phyloP scores from a whole-genome alignment of 2,329 filamentous ascomycete species.

The Allantophomopsis cytisporea region DNA sequence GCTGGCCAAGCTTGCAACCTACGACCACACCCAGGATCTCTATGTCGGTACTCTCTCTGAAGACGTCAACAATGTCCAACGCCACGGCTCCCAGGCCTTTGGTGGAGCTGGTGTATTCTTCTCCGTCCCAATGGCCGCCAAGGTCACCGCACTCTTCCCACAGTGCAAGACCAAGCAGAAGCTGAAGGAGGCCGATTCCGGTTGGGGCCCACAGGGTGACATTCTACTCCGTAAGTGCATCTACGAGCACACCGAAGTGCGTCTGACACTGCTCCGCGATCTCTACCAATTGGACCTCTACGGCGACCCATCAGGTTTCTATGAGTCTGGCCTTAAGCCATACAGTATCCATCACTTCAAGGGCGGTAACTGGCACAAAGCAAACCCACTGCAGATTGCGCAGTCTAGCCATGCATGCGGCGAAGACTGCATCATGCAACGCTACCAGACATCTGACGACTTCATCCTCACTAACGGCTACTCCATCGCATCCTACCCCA shows the following conservation, averaged over 20 bases:
- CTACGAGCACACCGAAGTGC: slow-evolving; percentile 4
- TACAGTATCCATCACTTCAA: slow-evolving; percentile 14
- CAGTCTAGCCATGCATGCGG: slow-evolving; percentile 10
- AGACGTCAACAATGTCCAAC: slow-evolving; percentile 8
- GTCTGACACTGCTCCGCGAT: slow-evolving; percentile 8
- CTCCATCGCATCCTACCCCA: slow-evolving; percentile 11
- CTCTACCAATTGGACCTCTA: slow-evolving; percentile 15
- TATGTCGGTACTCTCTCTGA: slow-evolving; percentile 11
- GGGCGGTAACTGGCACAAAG: slow-evolving; percentile 6
- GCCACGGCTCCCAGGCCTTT: slow-evolving; percentile 11
- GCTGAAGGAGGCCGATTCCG: too few species aligned
- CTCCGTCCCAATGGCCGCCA: slow-evolving; percentile 10
- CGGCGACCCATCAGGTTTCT: slow-evolving; percentile 11
- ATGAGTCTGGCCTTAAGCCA: slow-evolving; percentile 10
- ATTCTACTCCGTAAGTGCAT: slow-evolving; percentile 11
- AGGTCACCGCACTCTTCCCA: slow-evolving; percentile 6
- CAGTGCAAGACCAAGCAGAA: slow-evolving; percentile 6
- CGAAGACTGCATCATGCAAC: slow-evolving; percentile 22
- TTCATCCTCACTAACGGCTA: slow-evolving; percentile 29
- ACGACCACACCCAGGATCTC: slow-evolving; percentile 4
- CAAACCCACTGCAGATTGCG: slow-evolving; percentile 6
- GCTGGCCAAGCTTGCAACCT: slow-evolving; percentile 6
- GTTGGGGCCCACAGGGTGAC: slow-evolving; percentile 8
- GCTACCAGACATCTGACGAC: slow-evolving; percentile 25
- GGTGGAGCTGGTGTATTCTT: slow-evolving; percentile 16